phyloP scores from a whole-genome alignment of 2,329 filamentous ascomycete genomes.

The Monilinia fructigena region DNA sequence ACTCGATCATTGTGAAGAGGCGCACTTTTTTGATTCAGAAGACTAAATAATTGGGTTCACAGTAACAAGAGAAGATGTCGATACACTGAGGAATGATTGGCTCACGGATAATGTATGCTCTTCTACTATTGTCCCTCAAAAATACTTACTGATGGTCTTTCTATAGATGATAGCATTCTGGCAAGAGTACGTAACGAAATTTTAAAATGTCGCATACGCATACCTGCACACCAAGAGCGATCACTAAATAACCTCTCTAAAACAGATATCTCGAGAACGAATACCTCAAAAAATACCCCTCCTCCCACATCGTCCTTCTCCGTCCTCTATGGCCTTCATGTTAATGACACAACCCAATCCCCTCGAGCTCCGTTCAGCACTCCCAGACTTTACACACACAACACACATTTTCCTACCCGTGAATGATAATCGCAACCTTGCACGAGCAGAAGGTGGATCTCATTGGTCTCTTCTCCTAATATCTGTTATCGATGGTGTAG shows the following conservation, averaged over 20 bases:
- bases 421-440: conserved; percentile 79
- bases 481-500: conserved; percentile 80
- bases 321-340: conserved; percentile 88
- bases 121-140: conserved; percentile 19
- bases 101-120: conserved; percentile 80
- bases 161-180: conserved; percentile 88
- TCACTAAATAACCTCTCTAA: background rate
- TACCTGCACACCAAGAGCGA: conserved; percentile 16
- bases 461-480: conserved; percentile 96
- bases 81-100: conserved; percentile 89
- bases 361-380: conserved; percentile 58
- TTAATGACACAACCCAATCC: conserved; percentile 71
- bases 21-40: too few relatives aligned
- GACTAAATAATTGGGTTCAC: conserved; percentile 32
- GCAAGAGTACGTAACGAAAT: conserved; percentile 70
- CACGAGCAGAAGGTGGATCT: conserved; percentile 79
- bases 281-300: conserved; percentile 74
- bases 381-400: conserved; percentile 76
- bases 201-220: conserved; percentile 4
- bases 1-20: background rate
- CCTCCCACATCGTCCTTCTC: conserved; percentile 84
- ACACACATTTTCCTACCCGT: conserved; percentile 96
- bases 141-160: conserved; percentile 21
- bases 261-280: conserved; percentile 81
- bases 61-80: conserved; percentile 89